Percentiles rank a stretch among this genome's conserved stretches.
Evolutionary conservation across 257 asterid species (phyloP).

Genomic region (Solanum ahanhuiri): DNA sequence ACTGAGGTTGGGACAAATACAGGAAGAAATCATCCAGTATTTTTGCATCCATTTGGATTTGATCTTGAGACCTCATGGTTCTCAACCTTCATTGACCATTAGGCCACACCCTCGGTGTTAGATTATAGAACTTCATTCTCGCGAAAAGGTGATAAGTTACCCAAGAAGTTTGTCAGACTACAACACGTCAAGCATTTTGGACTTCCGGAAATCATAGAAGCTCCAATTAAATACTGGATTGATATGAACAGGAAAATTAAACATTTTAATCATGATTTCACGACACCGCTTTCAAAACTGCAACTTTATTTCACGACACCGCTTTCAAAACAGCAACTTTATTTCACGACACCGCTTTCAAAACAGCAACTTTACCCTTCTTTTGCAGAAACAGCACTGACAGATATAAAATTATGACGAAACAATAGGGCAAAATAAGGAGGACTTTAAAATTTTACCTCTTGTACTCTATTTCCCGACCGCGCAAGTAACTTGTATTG

Average conservation of each 20-base stretch:
- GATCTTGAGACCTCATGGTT: neutral
- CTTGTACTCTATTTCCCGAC: constrained; percentile 81
- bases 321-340: no score
- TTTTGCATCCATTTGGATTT: neutral
- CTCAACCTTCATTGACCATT: neutral
- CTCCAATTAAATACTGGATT: neutral
- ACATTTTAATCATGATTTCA: neutral
- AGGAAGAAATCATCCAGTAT: neutral
- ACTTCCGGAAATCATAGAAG: neutral
- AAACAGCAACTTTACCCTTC: neutral
- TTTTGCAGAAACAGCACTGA: neutral
- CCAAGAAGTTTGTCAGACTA: neutral
- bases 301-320: no score
- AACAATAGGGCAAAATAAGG: neutral
- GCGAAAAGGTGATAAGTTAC: neutral
- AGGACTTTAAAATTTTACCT: constrained; percentile 31
- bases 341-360: no score
- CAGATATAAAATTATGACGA: neutral
- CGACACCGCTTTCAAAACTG: neutral
- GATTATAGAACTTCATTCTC: neutral
- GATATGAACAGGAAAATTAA: neutral
- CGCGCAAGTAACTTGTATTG: constrained; percentile 96
- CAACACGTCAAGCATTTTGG: neutral
- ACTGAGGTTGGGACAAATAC: no score
- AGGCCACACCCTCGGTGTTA: neutral